Conservation (phyloP, 202 grass and related monocot genomes). For the Hordeum pubiflorum region DNA sequence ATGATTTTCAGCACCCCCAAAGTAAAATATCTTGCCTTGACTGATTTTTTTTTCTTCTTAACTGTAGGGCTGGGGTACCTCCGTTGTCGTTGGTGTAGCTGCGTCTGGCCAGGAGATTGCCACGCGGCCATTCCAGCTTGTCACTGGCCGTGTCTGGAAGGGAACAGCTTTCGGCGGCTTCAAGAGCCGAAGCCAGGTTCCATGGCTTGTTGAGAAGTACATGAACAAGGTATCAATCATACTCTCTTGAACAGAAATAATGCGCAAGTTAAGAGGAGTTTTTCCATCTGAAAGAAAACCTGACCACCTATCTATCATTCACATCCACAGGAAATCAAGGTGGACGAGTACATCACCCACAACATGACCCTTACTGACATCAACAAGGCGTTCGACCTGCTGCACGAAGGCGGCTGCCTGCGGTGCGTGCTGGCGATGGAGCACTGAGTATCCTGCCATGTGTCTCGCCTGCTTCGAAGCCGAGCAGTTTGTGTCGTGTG, state of each 20-base stretch:
- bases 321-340: slow-evolving; percentile 80
- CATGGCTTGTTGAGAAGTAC: slow-evolving; percentile 95
- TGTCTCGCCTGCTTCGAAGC: not conserved
- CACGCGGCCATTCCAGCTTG: slow-evolving; percentile 88
- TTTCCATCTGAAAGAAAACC: not conserved
- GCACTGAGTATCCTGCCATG: slow-evolving; percentile 12
- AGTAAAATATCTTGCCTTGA: not conserved
- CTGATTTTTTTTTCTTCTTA: not conserved
- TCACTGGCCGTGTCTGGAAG: slow-evolving; percentile 94
- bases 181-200: slow-evolving; percentile 93
- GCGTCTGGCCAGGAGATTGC: slow-evolving; percentile 94
- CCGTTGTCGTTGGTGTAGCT: slow-evolving; percentile 80
- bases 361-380: slow-evolving; percentile 61
- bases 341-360: slow-evolving; percentile 99
- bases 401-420: slow-evolving; percentile 82
- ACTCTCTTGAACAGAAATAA: not conserved
- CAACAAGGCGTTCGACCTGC: slow-evolving; percentile 77
- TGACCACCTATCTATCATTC: not conserved
- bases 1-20: not conserved
- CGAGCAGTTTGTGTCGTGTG: not conserved
- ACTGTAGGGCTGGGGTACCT: slow-evolving; percentile 92
- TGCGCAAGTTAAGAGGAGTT: not conserved
- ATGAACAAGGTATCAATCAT: slow-evolving; percentile 72
- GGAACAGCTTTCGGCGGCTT: slow-evolving; percentile 96
- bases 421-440: slow-evolving; percentile 72